Percentiles rank a stretch among this genome's conserved stretches.
Conservation (phyloP, 2,329 filamentous ascomycete species). For the Aspergillus aculeatinus region DNA sequence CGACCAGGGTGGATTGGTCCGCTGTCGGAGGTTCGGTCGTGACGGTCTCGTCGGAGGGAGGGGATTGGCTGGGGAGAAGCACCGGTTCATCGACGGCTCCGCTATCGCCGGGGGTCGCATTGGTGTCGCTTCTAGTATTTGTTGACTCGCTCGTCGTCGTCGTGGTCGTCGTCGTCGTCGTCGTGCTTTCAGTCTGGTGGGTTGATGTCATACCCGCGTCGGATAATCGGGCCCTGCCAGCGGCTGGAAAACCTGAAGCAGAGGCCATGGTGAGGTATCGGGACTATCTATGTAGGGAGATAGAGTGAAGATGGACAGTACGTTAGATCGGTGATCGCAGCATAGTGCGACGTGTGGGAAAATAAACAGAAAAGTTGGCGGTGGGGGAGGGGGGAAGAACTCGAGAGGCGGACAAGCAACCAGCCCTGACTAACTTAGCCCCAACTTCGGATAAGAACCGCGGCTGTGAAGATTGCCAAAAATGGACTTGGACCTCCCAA, state of each 20-base stretch:
- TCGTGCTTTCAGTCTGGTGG: constrained; percentile 16
- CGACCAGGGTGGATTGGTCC: constrained; percentile 12
- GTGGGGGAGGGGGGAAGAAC: constrained; percentile 1
- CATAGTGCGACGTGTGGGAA: constrained; percentile 13
- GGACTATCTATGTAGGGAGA: not conserved
- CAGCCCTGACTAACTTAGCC: not conserved
- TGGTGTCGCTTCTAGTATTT: not conserved
- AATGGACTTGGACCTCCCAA: too few relatives aligned
- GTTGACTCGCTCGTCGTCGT: not conserved
- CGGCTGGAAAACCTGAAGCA: constrained; percentile 31
- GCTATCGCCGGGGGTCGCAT: constrained; percentile 25
- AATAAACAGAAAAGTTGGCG: not conserved
- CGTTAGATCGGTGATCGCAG: not conserved
- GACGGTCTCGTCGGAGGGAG: constrained; percentile 20
- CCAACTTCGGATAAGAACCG: constrained; percentile 21
- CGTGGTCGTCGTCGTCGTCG: not conserved
- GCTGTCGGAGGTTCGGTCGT: constrained; percentile 19
- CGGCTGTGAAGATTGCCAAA: constrained; percentile 16
- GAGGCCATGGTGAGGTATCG: constrained; percentile 34
- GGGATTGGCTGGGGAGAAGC: constrained; percentile 25
- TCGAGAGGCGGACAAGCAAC: constrained; percentile 2
- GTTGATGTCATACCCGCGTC: constrained; percentile 27
- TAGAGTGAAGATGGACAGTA: not conserved
- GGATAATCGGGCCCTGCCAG: constrained; percentile 27
- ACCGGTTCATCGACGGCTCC: constrained; percentile 35